Base-by-base conservation (phyloP, 257 asterid species). In the Asclepias syriaca region DNA sequence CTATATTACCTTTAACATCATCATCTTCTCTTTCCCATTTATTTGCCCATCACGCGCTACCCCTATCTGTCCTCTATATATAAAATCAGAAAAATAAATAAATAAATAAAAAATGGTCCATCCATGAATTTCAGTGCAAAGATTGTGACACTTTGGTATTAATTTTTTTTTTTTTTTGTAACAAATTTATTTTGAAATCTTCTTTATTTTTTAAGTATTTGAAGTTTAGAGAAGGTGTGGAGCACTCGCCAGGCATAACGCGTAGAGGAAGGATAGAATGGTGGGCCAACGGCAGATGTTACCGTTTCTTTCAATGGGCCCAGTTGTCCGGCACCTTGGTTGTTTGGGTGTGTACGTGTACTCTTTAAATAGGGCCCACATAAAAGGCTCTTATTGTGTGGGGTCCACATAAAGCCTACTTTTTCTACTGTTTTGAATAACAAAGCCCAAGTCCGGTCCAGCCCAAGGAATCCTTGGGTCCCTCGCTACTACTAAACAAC, bases 401-500 rank as follows among this genome's bases (percentile, higher is more conserved):
- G 63, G 80, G 71, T 68, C 83, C 80, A 71, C 65, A 7, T 58
- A 59, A 27, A 75, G 70, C 63, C 66, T 48, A 9, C 74, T 60
- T 79, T 40, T 70, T 70, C 71, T 6, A 56, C 6, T 14, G 39
- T 65, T 58, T 59, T 68, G 19, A 48, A 21, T 46, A 48, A 14
- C 16, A 18, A 43, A 39, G 53, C 68, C 68, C 68, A 27, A 12
- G 53, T 4, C 54, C 57, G 71, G 74, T 71, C 79, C 74, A 67
- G 49, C 71, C 75, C 70, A 66, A 27, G 65, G 74, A 75, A 68
- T 72, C 78, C 67, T 61, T 49, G 43, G 60, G 79, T 48, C 82
- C 69, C 67, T 48, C 24, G 46, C 74, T 45, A 43, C 74, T 45
- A 43, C 60, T 45, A 63, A 54, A 53, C 63, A 18, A 45, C 75